These are phyloP conservation scores for Nicotiana sylvestris DNA, from an alignment of 257 asterid species.

Conservation along the genomic window DNA sequence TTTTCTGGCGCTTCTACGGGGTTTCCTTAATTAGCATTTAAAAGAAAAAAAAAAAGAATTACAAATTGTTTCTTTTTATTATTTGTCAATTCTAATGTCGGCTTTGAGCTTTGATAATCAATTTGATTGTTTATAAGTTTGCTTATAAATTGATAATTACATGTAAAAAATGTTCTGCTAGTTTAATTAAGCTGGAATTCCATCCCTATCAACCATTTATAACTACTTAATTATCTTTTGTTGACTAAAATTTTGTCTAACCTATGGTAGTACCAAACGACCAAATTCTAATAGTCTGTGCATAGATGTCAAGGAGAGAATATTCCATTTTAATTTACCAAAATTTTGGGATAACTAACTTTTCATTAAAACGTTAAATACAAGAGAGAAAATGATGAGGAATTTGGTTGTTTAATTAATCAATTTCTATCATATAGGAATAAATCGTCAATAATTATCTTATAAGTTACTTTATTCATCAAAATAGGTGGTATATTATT, in stretches of 20 bases:
- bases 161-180: background rate
- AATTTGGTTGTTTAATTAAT: background rate
- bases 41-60: background rate
- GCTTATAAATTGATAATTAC: background rate
- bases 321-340: background rate
- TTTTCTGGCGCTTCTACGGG: constrained; percentile 44
- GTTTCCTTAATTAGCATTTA: constrained; percentile 32
- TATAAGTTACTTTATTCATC: background rate
- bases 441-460: background rate
- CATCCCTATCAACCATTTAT: background rate
- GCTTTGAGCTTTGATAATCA: constrained; percentile 6
- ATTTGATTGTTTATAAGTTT: constrained; percentile 1
- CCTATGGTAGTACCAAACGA: background rate
- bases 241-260: constrained; percentile 2
- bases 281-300: background rate
- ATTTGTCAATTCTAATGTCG: background rate
- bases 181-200: background rate
- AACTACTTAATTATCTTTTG: background rate
- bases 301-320: background rate
- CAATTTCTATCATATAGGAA: background rate
- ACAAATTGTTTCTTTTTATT: background rate
- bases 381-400: background rate
- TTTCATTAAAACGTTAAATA: background rate
- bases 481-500: background rate
- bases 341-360: background rate